phyloP scores from a whole-genome alignment of 345 rosid species.

The Lepidium didymum region DNA sequence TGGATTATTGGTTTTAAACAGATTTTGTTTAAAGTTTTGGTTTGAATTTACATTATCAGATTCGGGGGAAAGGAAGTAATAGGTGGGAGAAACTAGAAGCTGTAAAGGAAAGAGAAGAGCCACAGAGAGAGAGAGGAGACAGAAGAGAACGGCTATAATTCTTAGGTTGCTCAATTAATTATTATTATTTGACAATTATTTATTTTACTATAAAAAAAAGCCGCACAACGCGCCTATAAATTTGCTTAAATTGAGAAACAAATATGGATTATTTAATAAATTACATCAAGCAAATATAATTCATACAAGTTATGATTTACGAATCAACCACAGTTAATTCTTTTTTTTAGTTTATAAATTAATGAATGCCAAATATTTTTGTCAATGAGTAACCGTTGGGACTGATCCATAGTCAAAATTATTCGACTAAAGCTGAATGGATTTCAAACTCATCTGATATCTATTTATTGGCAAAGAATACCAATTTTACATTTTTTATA shows the following conservation, averaged over 20 bases:
- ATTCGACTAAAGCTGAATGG: no score
- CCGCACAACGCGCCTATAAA: conserved; percentile 29
- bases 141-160: conserved; percentile 23
- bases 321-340: no score
- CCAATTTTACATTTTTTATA: no score
- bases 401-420: no score
- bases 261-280: no score
- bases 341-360: no score
- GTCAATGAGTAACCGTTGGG: no score
- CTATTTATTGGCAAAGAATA: no score
- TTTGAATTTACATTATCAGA: conserved; percentile 32
- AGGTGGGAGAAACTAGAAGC: conserved; percentile 20
- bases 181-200: neutral
- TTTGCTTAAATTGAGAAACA: neutral
- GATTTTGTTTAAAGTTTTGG: neutral
- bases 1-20: neutral
- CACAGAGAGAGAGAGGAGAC: neutral
- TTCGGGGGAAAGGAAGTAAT: conserved; percentile 3
- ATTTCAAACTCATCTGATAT: no score
- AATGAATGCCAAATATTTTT: no score
- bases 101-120: conserved; percentile 21
- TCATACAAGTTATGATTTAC: no score
- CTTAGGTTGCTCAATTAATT: conserved; percentile 6
- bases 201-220: conserved; percentile 8
- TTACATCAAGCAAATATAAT: no score